Base-by-base conservation (phyloP, 2,329 filamentous ascomycete species). In the Cercospora berteroae region DNA sequence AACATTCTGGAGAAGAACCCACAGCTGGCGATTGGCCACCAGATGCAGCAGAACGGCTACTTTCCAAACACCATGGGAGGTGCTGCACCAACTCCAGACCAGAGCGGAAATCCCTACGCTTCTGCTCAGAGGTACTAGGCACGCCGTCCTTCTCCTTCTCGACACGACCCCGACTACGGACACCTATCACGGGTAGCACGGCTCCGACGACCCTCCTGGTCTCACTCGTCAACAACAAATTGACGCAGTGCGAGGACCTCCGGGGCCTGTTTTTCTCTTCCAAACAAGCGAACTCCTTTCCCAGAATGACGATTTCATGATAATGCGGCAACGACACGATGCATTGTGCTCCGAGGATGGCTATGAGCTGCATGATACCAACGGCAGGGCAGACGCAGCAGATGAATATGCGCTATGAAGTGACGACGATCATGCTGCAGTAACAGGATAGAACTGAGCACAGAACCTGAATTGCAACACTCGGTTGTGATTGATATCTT, bases 81-180 rank as follows among this genome's bases (percentile, higher is more conserved):
- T 23, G 48, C 57, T 25, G 59, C 65, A 16, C 71, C 72, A 61
- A 65, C 70, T 48, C 64, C 69, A n/a, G 76, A 77, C 61, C 68
- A 74, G 52, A 77, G 75, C 63, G 76, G 76, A 44, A 77, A 77
- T 65, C 76, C 76, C 5, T 77, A 77, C 68, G 75, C 75, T 57
- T 65, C 70, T 48, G 65, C 65, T 36, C 65, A 68, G 65, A 63
- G 67, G 64, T 64, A 69, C 52, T 71, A 70, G 70, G 42, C 48
- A 33, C 60, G 33, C 44, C 31, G n/a, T 20, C 20, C 44, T 50
- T 50, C 44, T 23, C 44, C 44, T 50, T 50, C 44, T 39, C 36
- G 36, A 39, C 36, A 39, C 13, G 36, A n/a, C 5, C 13, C 36
- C 36, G 36, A 39, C 36, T 39, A 39, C 13, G 36, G 36, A 39